Conservation (phyloP, 2,329 filamentous ascomycete genomes). For the Emergomyces orientalis region DNA sequence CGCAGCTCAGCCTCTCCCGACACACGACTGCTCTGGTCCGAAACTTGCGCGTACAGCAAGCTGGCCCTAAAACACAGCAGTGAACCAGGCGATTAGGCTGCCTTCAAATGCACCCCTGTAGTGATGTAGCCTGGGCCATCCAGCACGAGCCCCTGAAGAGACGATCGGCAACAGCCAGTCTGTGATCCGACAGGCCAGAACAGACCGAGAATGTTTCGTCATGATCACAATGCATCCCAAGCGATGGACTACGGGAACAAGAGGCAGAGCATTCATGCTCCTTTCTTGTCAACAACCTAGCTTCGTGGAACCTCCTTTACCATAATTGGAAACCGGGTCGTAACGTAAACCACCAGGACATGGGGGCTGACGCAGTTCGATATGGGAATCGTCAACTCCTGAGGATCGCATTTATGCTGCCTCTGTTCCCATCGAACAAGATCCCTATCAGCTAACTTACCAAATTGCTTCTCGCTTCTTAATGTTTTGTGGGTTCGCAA, state of each 20-base stretch:
- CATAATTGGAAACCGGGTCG: neutral
- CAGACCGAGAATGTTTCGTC: neutral
- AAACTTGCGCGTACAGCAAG: neutral
- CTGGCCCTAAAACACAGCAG: neutral
- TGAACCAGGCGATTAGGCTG: neutral
- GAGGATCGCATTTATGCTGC: neutral
- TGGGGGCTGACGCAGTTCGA: constrained; percentile 1
- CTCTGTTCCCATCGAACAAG: neutral
- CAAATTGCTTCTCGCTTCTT: neutral
- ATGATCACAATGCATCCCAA: neutral
- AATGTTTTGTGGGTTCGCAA: neutral
- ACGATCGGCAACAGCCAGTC: neutral
- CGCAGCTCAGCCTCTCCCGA: constrained; percentile 2
- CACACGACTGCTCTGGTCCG: neutral
- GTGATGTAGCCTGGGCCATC: neutral
- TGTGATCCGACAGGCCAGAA: neutral
- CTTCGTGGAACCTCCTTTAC: neutral
- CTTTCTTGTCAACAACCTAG: neutral
- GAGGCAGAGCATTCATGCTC: neutral
- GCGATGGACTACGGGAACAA: neutral
- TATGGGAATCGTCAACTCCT: neutral
- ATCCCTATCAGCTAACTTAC: neutral
- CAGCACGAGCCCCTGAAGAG: neutral
- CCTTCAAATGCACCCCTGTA: neutral
- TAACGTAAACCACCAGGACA: neutral